A percentile compares a stretch with the other conserved stretches of the same genome.
Conservation (phyloP, 306 rosid genomes). For the Bauhinia variegata region DNA sequence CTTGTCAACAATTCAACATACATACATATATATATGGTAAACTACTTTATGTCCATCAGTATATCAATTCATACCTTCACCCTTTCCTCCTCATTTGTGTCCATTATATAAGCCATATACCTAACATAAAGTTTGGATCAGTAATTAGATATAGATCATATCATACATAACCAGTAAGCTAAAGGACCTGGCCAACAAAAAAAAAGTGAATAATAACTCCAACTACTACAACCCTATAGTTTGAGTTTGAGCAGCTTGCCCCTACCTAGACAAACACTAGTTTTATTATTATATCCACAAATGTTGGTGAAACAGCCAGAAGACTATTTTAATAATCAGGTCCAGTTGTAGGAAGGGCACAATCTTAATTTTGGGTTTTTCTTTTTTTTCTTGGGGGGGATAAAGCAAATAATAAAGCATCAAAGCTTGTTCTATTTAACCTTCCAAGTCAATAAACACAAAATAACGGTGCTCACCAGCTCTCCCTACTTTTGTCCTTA, state of each 20-base stretch:
- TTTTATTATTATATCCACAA: no score
- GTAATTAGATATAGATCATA: constrained; percentile 26
- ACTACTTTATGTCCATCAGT: constrained; percentile 10
- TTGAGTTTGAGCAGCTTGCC: background rate
- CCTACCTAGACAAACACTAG: background rate
- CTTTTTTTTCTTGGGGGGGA: no score
- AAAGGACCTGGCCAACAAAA: background rate
- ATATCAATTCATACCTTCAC: constrained; percentile 59
- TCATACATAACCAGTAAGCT: constrained; percentile 10
- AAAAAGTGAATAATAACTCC: background rate
- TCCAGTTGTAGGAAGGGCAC: background rate
- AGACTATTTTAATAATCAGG: no score
- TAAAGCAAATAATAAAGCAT: constrained; percentile 4
- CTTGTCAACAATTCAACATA: no score
- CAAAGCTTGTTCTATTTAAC: constrained; percentile 7
- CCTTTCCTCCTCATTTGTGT: constrained; percentile 98
- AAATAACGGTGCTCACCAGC: constrained; percentile 72
- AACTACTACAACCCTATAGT: background rate
- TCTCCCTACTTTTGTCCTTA: constrained; percentile 97
- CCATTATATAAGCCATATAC: constrained; percentile 99
- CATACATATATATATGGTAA: background rate
- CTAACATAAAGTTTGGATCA: constrained; percentile 48
- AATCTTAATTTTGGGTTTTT: no score
- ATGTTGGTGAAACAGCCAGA: no score
- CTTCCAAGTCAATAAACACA: constrained; percentile 13